phyloP scores from a whole-genome alignment of 257 asterid genomes.

The Datura wrightii region DNA sequence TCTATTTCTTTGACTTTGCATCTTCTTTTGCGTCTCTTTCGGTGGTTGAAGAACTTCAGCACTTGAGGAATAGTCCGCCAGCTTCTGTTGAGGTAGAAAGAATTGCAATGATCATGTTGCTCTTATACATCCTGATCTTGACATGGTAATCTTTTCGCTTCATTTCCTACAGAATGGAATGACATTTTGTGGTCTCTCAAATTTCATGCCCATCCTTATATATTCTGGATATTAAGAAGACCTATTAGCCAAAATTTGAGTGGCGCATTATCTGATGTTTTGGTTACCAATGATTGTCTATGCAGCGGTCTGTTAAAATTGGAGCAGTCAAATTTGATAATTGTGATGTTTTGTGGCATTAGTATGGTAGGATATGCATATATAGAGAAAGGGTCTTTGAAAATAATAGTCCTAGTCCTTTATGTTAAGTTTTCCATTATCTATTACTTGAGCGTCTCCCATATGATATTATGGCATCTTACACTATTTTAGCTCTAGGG shows the following conservation, averaged over 20 bases:
- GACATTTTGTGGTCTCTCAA: not conserved
- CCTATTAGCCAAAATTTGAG: not conserved
- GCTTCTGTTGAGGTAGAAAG: not conserved
- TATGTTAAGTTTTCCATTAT: no score
- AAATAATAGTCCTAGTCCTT: no score
- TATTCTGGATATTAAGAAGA: not conserved
- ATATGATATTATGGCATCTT: not conserved
- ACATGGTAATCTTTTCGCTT: slow-evolving; percentile 44
- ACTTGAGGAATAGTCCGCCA: not conserved
- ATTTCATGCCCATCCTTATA: not conserved
- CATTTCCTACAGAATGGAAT: not conserved
- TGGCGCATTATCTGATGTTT: not conserved
- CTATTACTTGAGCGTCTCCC: not conserved
- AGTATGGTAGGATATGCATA: not conserved
- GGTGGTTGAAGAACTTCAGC: not conserved
- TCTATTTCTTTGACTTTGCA: not conserved
- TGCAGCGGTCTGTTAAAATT: not conserved
- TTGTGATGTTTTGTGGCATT: not conserved
- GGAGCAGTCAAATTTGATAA: not conserved
- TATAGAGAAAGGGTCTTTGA: not conserved
- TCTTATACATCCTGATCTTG: slow-evolving; percentile 82
- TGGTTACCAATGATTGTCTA: not conserved
- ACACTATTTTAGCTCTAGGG: not conserved
- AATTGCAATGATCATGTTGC: slow-evolving; percentile 80
- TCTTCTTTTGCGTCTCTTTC: not conserved